Evolutionary conservation across 1,284 basidiomycete genomes (phyloP).

Genomic region (Malassezia furfur): DNA sequence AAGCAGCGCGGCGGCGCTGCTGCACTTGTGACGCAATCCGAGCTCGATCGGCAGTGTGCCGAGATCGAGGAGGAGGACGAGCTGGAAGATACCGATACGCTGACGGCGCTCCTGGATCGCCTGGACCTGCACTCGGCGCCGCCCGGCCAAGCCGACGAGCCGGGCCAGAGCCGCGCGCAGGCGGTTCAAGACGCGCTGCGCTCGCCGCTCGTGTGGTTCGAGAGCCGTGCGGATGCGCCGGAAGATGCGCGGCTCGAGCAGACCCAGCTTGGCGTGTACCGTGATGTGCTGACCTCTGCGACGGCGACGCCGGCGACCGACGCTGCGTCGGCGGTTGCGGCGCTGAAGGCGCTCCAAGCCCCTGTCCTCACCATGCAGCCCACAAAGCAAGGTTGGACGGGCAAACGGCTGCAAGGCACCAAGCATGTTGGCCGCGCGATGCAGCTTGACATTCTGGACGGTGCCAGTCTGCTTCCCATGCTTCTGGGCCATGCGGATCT

Average conservation of each 20-base stretch:
- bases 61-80: slow-evolving; percentile 26
- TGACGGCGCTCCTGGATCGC: slow-evolving; percentile 27
- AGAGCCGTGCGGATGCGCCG: slow-evolving; percentile 55
- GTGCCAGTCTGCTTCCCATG: slow-evolving; percentile 25
- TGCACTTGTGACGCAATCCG: slow-evolving; percentile 18
- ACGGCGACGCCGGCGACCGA: slow-evolving; percentile 47
- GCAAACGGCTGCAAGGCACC: slow-evolving; percentile 36
- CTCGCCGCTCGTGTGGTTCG: slow-evolving; percentile 73
- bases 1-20: slow-evolving; percentile 9
- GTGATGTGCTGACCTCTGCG: slow-evolving; percentile 58
- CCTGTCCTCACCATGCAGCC: slow-evolving; percentile 24
- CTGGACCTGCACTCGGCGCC: slow-evolving; percentile 16
- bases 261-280: slow-evolving; percentile 83
- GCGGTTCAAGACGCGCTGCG: slow-evolving; percentile 52
- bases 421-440: slow-evolving; percentile 30
- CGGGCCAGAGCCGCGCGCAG: slow-evolving; percentile 33
- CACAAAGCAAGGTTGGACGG: slow-evolving; percentile 24
- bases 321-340: slow-evolving; percentile 46
- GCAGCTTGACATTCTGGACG: slow-evolving; percentile 36
- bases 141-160: slow-evolving; percentile 22
- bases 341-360: slow-evolving; percentile 53
- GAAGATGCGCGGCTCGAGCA: slow-evolving; percentile 49
- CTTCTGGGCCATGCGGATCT: slow-evolving; percentile 7
- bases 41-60: slow-evolving; percentile 27
- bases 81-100: slow-evolving; percentile 18